Evolutionary conservation across 257 asterid genomes (phyloP), one percentile per base, ranked within the genome.

Genomic region (Voacanga thouarsii): DNA sequence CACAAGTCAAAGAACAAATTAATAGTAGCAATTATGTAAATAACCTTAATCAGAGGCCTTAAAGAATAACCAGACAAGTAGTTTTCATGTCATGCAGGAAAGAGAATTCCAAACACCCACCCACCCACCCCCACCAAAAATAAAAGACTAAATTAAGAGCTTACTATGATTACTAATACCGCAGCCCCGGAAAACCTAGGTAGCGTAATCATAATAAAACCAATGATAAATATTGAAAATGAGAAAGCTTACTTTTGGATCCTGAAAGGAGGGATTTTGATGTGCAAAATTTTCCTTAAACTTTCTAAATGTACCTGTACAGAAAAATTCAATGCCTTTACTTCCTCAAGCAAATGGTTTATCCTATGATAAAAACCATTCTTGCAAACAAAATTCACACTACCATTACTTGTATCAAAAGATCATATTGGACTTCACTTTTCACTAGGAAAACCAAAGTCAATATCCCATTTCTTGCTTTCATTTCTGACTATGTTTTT

Each of bases 221-320:
- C 55, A 16, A 30, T 12, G 63, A 43, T 73, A 66, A 79, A 75
- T 71, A 6, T 57, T 66, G 39, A 49, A 39, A 53, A 14, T 8
- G 61, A 56, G 74, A 61, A 75, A 43, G 44, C 82, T 78, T 88
- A 92, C 98, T 83, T 89, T 95, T 77, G 91, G 71, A 30, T 88
- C 96, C 12, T 76, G 81, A 85, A 69, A 83, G 66, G 88, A 80
- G 61, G 92, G 83, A 80, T 78, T 81, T 74, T 88, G 94, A 63
- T 50, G 79, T 28, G 88, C 90, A 83, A 93, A n/a, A 84, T 87
- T 91, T 80, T 91, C 98, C 92, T 93, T 95, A 69, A 89, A 95
- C 90, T 93, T 95, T 87, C 89, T 91, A 86, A 76, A 95, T 75
- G 99, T 95, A 79, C 98, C 99, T 95, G 95, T 76, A 87, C 63